Evolutionary conservation across 345 rosid species (phyloP), one percentile per base, ranked within the genome.

Genomic region (Erysimum cheiranthoides): DNA sequence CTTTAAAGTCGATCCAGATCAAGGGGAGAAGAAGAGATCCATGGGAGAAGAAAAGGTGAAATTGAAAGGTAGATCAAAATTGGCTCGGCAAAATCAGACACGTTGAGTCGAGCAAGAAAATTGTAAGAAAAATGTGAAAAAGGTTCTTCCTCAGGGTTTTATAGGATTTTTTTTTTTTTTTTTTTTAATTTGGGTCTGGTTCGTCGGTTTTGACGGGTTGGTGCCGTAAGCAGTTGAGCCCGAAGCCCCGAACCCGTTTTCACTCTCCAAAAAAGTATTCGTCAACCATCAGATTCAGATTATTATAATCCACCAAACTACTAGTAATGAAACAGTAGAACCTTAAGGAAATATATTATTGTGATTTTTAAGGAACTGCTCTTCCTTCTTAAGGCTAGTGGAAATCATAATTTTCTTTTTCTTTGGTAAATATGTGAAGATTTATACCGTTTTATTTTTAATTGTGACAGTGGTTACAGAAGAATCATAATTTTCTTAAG

Each of bases 81-180:
- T 47, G 65, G 77, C 64, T 66, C 42, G 30, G 69, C 51, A 60
- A 34, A 78, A 78, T 73, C 73, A 78, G 69, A 78, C 81, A 72
- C 81, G 74, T 76, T 42, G 54, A 17, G 63, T 60, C 36, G 34
- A 77, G 5, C 66, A 11, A 49, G 49, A 32, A 56, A 49, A 65
- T 58, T 66, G 81, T 71, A 71, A 78, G 77, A 78, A 66, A 60
- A 71, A 59, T 72, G 81, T 78, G 64, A 66, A 72, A 72, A 78
- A 78, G 81, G 56, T 71, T 71, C 73, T 65, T 78, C 81, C 2
- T 78, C 77, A 65, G 75, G 81, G 77, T 78, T 78, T 78, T 71
- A 71, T 70, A 67, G 17, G 21, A 52, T 46, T 43, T 21, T 21
- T 21, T 49, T 43, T 42, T 21, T 50, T 18, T 28, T 6, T 0